These are phyloP conservation scores for Gynandropsis gynandra DNA, from an alignment of 345 rosid genomes.

Conservation along the genomic window DNA sequence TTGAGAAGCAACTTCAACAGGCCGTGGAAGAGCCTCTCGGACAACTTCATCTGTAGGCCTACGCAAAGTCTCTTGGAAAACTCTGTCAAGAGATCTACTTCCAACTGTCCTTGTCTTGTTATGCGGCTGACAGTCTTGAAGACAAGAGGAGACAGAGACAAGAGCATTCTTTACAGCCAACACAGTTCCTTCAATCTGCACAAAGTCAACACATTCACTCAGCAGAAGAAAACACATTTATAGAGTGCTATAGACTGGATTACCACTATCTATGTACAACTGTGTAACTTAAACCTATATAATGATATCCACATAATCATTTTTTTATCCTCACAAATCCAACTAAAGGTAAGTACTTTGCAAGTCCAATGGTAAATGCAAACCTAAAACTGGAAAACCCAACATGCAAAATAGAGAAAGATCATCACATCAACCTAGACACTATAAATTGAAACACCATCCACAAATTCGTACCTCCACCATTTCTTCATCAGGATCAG, in stretches of 20 bases:
- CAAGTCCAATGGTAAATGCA: no score
- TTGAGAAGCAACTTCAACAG: conserved; percentile 25
- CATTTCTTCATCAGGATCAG: conserved; percentile 54
- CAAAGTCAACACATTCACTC: conserved; percentile 12
- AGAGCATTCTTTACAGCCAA: conserved; percentile 67
- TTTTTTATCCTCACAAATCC: no score
- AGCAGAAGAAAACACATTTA: conserved; percentile 12
- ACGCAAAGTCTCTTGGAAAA: conserved; percentile 22
- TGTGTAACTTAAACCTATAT: no score
- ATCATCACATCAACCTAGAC: neutral
- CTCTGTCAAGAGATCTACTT: conserved; percentile 26
- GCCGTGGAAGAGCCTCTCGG: conserved; percentile 30
- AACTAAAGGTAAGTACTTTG: no score
- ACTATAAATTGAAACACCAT: neutral
- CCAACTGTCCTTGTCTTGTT: conserved; percentile 37
- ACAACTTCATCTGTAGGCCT: conserved; percentile 28
- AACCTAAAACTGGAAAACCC: no score
- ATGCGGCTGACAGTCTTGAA: conserved; percentile 60
- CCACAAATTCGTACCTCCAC: conserved; percentile 48
- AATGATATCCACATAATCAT: no score
- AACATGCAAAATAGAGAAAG: conserved; percentile 9
- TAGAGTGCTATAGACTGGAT: no score
- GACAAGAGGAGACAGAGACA: conserved; percentile 56
- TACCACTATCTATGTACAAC: no score
- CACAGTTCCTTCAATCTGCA: conserved; percentile 79